These are phyloP conservation scores for Stephania yunnanensis DNA, from an alignment of 164 flowering plant species.

Conservation along the genomic window DNA sequence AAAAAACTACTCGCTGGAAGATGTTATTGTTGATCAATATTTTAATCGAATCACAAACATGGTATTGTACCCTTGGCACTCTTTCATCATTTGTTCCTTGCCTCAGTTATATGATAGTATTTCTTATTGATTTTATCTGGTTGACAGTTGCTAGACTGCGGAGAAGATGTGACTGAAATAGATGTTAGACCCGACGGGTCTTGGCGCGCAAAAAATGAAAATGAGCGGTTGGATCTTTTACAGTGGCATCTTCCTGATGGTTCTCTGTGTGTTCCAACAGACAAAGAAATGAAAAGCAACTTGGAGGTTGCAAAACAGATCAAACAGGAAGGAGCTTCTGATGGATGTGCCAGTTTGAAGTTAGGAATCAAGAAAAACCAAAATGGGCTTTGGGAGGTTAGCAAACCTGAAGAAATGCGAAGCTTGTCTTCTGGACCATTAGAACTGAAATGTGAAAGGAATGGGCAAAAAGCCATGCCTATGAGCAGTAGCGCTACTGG, in stretches of 20 bases:
- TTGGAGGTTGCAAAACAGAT: slow-evolving; percentile 39
- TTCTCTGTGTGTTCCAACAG: slow-evolving; percentile 37
- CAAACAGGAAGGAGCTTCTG: slow-evolving; percentile 69
- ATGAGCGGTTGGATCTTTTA: slow-evolving; percentile 56
- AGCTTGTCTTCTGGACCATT: slow-evolving; percentile 37
- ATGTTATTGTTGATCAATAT: slow-evolving; percentile 83
- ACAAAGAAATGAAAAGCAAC: slow-evolving; percentile 34
- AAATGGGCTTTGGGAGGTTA: slow-evolving; percentile 78
- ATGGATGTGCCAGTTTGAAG: slow-evolving; percentile 53
- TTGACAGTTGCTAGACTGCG: slow-evolving; percentile 63
- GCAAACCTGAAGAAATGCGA: slow-evolving; percentile 58
- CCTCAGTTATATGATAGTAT: neutral
- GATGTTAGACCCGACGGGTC: slow-evolving; percentile 95
- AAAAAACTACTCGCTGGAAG: slow-evolving; percentile 78
- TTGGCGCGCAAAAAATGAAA: slow-evolving; percentile 84
- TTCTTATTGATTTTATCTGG: slow-evolving; percentile 8
- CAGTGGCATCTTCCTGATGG: slow-evolving; percentile 85
- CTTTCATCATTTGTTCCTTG: neutral
- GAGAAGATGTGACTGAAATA: slow-evolving; percentile 86
- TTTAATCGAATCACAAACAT: slow-evolving; percentile 75
- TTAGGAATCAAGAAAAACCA: slow-evolving; percentile 63
- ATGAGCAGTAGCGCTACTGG: slow-evolving; percentile 87
- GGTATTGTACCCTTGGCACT: slow-evolving; percentile 37
- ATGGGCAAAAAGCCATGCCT: slow-evolving; percentile 43
- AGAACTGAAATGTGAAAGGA: slow-evolving; percentile 29